phyloP scores from a whole-genome alignment of 305 asterid species.

The Fraxinus floribunda region DNA sequence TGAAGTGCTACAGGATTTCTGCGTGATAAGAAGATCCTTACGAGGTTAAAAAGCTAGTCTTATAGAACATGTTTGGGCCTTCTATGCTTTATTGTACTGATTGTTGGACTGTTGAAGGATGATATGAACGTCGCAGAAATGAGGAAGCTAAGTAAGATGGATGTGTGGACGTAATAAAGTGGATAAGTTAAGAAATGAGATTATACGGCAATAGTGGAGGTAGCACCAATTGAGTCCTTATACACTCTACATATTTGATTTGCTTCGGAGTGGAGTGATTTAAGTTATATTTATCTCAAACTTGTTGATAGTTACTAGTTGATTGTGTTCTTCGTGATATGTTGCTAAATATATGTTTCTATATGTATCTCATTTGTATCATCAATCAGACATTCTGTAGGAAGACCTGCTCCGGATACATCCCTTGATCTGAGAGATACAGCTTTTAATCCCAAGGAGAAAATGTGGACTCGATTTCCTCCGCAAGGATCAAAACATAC shows the following conservation, averaged over 20 bases:
- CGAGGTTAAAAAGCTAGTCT: background rate
- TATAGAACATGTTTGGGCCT: background rate
- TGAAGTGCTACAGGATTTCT: background rate
- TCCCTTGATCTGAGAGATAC: constrained; percentile 62
- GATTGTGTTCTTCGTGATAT: constrained; percentile 8
- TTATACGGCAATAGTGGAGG: background rate
- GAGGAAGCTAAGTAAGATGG: background rate
- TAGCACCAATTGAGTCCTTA: background rate
- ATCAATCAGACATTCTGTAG: constrained; percentile 76
- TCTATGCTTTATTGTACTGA: background rate
- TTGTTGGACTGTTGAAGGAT: background rate
- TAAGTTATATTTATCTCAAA: background rate
- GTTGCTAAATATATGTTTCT: background rate
- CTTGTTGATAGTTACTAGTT: background rate
- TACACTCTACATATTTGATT: background rate
- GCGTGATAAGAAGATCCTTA: background rate
- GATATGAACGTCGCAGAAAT: background rate
- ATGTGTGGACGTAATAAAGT: background rate
- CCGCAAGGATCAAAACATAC: constrained; percentile 87
- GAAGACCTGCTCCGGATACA: constrained; percentile 65
- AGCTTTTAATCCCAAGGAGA: constrained; percentile 70
- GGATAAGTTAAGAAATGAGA: background rate
- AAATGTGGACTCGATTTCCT: constrained; percentile 83
- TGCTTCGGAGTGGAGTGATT: background rate
- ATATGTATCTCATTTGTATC: constrained; percentile 25